phyloP scores from a whole-genome alignment of 176 grass and related monocot genomes.

The Microstegium vimineum region DNA sequence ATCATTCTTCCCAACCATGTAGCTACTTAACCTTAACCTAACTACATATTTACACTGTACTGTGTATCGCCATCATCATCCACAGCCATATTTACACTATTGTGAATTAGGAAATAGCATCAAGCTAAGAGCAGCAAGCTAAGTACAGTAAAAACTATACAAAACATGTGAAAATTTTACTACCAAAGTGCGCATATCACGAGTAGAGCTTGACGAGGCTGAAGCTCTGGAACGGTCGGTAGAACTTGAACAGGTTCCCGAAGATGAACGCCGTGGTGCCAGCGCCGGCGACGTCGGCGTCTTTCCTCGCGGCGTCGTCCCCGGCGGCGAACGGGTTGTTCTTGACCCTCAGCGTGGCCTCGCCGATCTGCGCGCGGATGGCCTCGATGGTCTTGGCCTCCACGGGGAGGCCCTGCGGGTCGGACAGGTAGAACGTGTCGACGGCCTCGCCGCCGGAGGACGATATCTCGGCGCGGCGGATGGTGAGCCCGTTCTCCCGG shows the following conservation, averaged over 20 bases:
- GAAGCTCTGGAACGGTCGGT: conserved; percentile 56
- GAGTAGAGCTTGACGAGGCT: conserved; percentile 63
- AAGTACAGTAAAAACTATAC: not conserved
- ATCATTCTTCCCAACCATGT: not conserved
- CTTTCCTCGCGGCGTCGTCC: not conserved
- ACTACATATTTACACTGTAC: not conserved
- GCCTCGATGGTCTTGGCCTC: conserved; percentile 67
- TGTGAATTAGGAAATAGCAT: not conserved
- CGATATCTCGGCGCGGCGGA: conserved; percentile 74
- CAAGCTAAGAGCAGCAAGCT: not conserved
- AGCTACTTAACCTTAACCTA: not conserved
- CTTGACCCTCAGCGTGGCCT: conserved; percentile 58
- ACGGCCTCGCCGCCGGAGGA: conserved; percentile 50
- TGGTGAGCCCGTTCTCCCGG: conserved; percentile 79
- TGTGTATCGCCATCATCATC: not conserved
- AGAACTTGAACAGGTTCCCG: conserved; percentile 70
- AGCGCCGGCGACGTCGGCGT: not conserved
- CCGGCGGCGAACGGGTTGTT: conserved; percentile 44
- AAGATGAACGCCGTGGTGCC: conserved; percentile 65
- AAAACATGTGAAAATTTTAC: not conserved
- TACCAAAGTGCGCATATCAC: not conserved
- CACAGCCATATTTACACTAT: conserved; percentile 17
- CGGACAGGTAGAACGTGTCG: conserved; percentile 79
- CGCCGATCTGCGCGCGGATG: conserved; percentile 53
- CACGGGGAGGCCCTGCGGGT: conserved; percentile 55